Evolutionary conservation across 257 asterid genomes (phyloP).

Genomic region (Linaria vulgaris): DNA sequence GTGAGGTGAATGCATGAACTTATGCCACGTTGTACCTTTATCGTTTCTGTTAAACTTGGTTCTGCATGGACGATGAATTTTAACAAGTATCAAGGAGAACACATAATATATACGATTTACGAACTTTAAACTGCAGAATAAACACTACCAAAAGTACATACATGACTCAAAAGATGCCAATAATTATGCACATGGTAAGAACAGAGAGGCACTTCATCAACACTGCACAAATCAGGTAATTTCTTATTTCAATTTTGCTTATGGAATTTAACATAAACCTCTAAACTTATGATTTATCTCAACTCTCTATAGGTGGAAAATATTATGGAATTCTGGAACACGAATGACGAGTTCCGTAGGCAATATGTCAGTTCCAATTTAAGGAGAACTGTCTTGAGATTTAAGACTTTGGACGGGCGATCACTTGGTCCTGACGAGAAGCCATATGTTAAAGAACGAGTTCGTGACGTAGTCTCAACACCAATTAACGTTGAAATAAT

Average conservation of each 20-base stretch:
- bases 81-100: not conserved
- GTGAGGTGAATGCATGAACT: not conserved
- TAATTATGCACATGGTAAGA: slow-evolving; percentile 46
- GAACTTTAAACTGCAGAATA: slow-evolving; percentile 56
- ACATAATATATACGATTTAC: not conserved
- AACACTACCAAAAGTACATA: slow-evolving; percentile 61
- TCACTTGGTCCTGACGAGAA: slow-evolving; percentile 82
- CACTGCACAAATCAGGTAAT: slow-evolving; percentile 65
- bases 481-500: slow-evolving; percentile 29
- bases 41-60: not conserved
- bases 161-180: slow-evolving; percentile 56
- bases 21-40: not conserved
- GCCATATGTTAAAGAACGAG: slow-evolving; percentile 48
- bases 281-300: slow-evolving; percentile 9
- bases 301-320: slow-evolving; percentile 55
- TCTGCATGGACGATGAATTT: not conserved
- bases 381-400: slow-evolving; percentile 70
- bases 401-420: slow-evolving; percentile 90
- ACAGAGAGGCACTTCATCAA: slow-evolving; percentile 51
- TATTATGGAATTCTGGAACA: slow-evolving; percentile 76
- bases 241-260: not conserved
- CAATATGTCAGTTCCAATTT: slow-evolving; percentile 60
- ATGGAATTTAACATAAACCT: slow-evolving; percentile 1
- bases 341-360: slow-evolving; percentile 55
- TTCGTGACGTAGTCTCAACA: slow-evolving; percentile 29